Conservation (phyloP, 148 eudicot species). For the Diospyros lotus region DNA sequence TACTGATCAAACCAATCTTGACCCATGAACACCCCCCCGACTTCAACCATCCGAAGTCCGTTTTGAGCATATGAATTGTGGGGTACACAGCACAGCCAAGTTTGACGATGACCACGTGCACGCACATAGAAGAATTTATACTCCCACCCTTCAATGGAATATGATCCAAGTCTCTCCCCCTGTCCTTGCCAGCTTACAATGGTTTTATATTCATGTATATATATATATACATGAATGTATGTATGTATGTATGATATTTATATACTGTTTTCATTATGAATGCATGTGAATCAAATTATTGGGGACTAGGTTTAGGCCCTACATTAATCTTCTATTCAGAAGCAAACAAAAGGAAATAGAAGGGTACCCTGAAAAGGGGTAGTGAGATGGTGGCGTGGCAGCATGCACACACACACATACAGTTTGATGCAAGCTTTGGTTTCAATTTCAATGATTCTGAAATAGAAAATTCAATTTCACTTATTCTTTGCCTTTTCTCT, state of each 20-base stretch:
- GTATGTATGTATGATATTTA: neutral
- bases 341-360: conserved; percentile 9
- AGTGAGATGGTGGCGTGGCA: conserved; percentile 9
- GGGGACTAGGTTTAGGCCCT: conserved; percentile 19
- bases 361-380: neutral
- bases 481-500: neutral
- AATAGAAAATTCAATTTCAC: neutral
- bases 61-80: neutral
- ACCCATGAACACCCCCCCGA: too few species aligned
- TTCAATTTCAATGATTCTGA: conserved; percentile 4
- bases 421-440: neutral
- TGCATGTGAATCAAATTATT: conserved; percentile 49
- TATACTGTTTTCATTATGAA: conserved; percentile 11
- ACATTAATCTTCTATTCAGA: conserved; percentile 20
- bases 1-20: too few species aligned
- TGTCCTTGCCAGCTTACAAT: conserved; percentile 11
- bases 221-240: neutral
- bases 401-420: neutral
- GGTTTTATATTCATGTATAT: neutral
- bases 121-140: conserved; percentile 2
- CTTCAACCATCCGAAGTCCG: neutral
- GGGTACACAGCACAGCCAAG: conserved; percentile 14
- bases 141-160: neutral
- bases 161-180: neutral
- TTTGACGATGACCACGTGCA: conserved; percentile 33